Evolutionary conservation across 192 early-diverging fungal species (phyloP).

Genomic region (Linnemannia elongata): DNA sequence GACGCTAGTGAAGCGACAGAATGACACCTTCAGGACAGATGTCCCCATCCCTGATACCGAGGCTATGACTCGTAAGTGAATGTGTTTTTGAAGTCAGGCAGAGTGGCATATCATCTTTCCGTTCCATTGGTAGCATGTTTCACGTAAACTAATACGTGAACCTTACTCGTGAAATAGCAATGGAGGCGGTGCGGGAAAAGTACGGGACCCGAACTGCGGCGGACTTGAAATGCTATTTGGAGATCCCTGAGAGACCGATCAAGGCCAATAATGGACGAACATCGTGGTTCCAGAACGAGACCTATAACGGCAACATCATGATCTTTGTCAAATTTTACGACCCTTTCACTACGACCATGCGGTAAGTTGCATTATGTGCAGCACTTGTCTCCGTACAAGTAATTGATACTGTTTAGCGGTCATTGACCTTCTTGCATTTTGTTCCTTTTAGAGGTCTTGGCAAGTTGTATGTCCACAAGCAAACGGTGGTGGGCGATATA

Average conservation of each 20-base stretch:
- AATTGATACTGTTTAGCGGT: too few species aligned
- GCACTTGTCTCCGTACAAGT: not conserved
- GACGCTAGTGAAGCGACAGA: conserved; percentile 89
- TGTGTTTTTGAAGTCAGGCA: not conserved
- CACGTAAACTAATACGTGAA: not conserved
- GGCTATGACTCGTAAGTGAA: conserved; percentile 55
- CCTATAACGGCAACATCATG: conserved; percentile 60
- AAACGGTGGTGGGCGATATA: conserved; percentile 72
- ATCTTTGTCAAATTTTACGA: conserved; percentile 93
- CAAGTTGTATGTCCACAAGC: conserved; percentile 63
- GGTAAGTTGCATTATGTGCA: conserved; percentile 59
- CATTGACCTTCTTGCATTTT: too few species aligned
- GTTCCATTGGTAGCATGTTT: not conserved
- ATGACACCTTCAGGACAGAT: conserved; percentile 90
- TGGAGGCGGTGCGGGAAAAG: conserved; percentile 46
- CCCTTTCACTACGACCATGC: conserved; percentile 68
- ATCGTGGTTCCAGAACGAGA: conserved; percentile 27
- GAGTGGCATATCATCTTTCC: not conserved
- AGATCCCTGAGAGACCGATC: conserved; percentile 27
- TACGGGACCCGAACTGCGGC: conserved; percentile 16
- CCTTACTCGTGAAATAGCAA: conserved; percentile 15
- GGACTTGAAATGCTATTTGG: conserved; percentile 42
- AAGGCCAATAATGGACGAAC: conserved; percentile 43
- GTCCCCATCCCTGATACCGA: conserved; percentile 67
- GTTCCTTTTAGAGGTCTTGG: conserved; percentile 64